These are phyloP conservation scores for Trifolium dubium DNA, from an alignment of 306 rosid genomes.

Conservation along the genomic window DNA sequence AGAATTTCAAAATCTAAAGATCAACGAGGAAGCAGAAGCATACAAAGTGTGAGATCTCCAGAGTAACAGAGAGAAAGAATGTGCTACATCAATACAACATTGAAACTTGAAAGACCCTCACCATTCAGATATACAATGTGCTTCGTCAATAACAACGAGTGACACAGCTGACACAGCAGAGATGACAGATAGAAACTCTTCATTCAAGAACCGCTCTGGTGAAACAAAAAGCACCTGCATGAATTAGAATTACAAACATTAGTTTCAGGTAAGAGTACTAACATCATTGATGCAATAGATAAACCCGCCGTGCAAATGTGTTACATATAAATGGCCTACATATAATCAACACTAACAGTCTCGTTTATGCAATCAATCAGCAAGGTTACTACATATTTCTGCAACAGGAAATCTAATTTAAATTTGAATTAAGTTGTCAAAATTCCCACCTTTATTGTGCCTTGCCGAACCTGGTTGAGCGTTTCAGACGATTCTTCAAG, in stretches of 20 bases:
- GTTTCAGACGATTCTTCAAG: slow-evolving; percentile 74
- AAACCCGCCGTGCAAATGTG: slow-evolving; percentile 22
- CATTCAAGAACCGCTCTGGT: slow-evolving; percentile 90
- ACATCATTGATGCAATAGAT: slow-evolving; percentile 17
- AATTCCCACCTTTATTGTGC: slow-evolving; percentile 65
- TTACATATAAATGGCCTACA: neutral
- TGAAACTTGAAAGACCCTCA: slow-evolving; percentile 50
- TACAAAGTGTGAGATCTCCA: slow-evolving; percentile 5
- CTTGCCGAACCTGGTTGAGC: slow-evolving; percentile 67
- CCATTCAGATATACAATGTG: slow-evolving; percentile 96
- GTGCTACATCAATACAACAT: neutral
- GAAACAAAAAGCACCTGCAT: slow-evolving; percentile 89
- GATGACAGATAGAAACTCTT: slow-evolving; percentile 70
- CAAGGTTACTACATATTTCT: slow-evolving; percentile 15
- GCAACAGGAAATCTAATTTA: slow-evolving; percentile 18
- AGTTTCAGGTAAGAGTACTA: slow-evolving; percentile 8
- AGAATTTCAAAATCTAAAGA: slow-evolving; percentile 32
- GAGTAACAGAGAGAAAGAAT: neutral
- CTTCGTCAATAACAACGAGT: slow-evolving; percentile 92
- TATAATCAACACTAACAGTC: slow-evolving; percentile 6
- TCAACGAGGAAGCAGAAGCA: slow-evolving; percentile 32
- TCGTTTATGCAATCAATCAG: slow-evolving; percentile 32
- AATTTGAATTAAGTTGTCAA: slow-evolving; percentile 14
- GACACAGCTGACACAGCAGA: slow-evolving; percentile 59
- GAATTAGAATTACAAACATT: slow-evolving; percentile 39